These are phyloP conservation scores for Globisporangium ultimum DNA, from an alignment of 352 stramenopile genomes.

Conservation along the genomic window DNA sequence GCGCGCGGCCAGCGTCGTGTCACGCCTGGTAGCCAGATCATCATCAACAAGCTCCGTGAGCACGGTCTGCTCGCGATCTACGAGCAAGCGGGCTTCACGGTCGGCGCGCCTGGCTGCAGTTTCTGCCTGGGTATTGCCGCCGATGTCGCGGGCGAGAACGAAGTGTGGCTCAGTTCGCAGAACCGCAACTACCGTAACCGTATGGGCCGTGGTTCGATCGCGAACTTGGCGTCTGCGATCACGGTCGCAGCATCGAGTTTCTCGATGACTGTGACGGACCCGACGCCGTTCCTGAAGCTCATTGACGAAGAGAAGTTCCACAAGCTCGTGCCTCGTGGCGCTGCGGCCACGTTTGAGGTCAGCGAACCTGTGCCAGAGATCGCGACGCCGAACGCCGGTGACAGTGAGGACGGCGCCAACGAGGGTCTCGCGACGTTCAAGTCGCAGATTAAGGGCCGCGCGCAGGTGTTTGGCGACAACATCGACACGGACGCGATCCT, in stretches of 20 bases:
- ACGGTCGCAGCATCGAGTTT: slow-evolving; percentile 84
- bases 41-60: slow-evolving; percentile 79
- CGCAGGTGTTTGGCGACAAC: slow-evolving; percentile 87
- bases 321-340: slow-evolving; percentile 47
- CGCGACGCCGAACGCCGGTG: slow-evolving; percentile 18
- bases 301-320: slow-evolving; percentile 75
- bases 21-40: slow-evolving; percentile 73
- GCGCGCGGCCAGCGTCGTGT: slow-evolving; percentile 64
- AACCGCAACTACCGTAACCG: slow-evolving; percentile 89
- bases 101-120: slow-evolving; percentile 74
- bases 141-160: slow-evolving; percentile 77
- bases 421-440: slow-evolving; percentile 39
- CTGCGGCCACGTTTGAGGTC: slow-evolving; percentile 38
- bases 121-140: slow-evolving; percentile 81
- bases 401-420: slow-evolving; percentile 13
- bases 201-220: slow-evolving; percentile 81
- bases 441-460: slow-evolving; percentile 58
- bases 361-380: slow-evolving; percentile 58
- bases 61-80: slow-evolving; percentile 74
- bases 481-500: slow-evolving; percentile 89
- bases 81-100: slow-evolving; percentile 74
- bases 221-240: slow-evolving; percentile 75
- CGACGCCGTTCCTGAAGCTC: slow-evolving; percentile 62
- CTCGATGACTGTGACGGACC: slow-evolving; percentile 76
- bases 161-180: slow-evolving; percentile 81